phyloP scores from a whole-genome alignment of 306 rosid species.

The Rosa chinensis region DNA sequence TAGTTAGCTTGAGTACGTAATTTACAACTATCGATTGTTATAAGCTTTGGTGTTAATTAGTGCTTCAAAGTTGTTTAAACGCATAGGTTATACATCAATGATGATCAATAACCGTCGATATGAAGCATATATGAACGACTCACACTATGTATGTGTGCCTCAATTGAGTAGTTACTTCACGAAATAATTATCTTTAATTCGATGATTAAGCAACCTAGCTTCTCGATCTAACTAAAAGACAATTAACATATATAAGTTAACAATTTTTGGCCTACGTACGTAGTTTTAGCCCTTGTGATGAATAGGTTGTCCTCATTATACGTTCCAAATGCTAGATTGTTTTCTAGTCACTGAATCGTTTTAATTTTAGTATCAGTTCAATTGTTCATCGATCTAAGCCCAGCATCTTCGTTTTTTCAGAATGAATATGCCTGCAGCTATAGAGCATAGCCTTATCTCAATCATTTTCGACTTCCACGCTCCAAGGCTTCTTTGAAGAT shows the following conservation, averaged over 20 bases:
- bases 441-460: neutral
- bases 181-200: neutral
- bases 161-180: neutral
- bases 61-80: neutral
- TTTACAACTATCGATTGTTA: neutral
- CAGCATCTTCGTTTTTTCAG: conserved; percentile 9
- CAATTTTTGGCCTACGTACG: neutral
- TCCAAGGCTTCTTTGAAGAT: neutral
- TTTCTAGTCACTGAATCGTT: neutral
- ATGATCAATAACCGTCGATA: neutral
- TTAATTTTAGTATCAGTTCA: neutral
- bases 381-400: neutral
- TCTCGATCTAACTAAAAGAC: neutral
- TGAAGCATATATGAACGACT: neutral
- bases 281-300: neutral
- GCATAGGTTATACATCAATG: too few species aligned
- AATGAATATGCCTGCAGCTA: conserved; percentile 33
- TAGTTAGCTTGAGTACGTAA: neutral
- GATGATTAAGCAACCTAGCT: neutral
- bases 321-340: neutral
- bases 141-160: neutral
- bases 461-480: conserved; percentile 13
- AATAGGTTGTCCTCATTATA: neutral
- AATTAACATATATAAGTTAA: neutral
- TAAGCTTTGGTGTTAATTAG: too few species aligned